Conservation (phyloP, 2,329 filamentous ascomycete genomes). For the Alternaria solani region DNA sequence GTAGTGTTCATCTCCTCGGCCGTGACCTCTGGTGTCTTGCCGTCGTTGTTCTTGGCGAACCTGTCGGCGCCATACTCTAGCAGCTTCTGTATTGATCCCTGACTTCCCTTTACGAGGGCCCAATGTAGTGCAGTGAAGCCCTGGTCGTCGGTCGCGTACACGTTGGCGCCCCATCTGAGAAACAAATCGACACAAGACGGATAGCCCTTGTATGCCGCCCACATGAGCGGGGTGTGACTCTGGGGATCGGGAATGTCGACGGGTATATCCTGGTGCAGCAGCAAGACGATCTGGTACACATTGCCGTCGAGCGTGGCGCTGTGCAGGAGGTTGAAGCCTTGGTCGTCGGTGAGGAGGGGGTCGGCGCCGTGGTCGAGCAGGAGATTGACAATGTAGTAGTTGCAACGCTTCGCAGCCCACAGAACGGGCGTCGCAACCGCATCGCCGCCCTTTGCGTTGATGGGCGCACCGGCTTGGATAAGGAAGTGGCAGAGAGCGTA, state of each 20-base stretch:
- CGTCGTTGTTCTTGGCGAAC: conserved; percentile 86
- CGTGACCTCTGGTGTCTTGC: conserved; percentile 87
- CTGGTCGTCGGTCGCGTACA: conserved; percentile 87
- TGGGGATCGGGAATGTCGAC: conserved; percentile 90
- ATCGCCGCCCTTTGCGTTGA: conserved; percentile 95
- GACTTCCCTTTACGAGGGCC: conserved; percentile 92
- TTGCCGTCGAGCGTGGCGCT: conserved; percentile 98
- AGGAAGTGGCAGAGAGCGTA: conserved; percentile 97
- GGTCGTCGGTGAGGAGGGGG: conserved; percentile 87
- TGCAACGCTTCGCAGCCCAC: conserved; percentile 95
- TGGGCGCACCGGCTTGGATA: conserved; percentile 82
- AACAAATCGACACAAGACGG: conserved; percentile 92
- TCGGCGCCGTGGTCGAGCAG: conserved; percentile 92
- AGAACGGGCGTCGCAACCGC: conserved; percentile 92
- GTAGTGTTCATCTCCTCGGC: conserved; percentile 90
- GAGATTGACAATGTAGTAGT: conserved; percentile 95
- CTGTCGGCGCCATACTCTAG: conserved; percentile 95
- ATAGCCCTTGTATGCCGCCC: conserved; percentile 98
- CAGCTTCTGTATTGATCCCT: conserved; percentile 88
- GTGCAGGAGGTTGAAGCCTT: conserved; percentile 98
- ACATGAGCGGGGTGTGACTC: conserved; percentile 96
- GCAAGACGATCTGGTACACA: conserved; percentile 83
- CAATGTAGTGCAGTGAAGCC: conserved; percentile 96
- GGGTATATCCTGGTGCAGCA: conserved; percentile 93
- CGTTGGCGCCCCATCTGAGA: conserved; percentile 92